phyloP scores from a whole-genome alignment of 1,139 yeast species.

The Pichia kudriavzevii region DNA sequence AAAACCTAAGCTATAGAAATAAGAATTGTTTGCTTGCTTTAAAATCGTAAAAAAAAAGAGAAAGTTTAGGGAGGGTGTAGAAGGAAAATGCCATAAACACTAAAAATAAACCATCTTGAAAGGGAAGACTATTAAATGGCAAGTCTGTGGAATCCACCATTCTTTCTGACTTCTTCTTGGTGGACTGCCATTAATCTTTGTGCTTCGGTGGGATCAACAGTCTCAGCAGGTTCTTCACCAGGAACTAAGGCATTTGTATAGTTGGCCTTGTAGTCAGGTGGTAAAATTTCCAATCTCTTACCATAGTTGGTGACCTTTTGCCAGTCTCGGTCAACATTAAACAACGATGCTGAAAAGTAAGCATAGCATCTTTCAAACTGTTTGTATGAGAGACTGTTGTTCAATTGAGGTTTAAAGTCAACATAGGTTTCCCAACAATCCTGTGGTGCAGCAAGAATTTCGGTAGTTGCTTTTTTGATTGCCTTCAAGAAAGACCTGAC shows the following conservation, averaged over 20 bases:
- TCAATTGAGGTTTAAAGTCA: slow-evolving; percentile 44
- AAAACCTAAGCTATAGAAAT: too few species aligned
- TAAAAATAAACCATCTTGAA: too few species aligned
- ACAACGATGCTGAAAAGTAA: slow-evolving; percentile 45
- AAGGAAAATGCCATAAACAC: too few species aligned
- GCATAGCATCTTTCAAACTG: slow-evolving; percentile 50
- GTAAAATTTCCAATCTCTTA: slow-evolving; percentile 46
- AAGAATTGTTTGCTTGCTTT: too few species aligned
- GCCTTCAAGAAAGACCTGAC: slow-evolving; percentile 40
- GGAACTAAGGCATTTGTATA: slow-evolving; percentile 44
- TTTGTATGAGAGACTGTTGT: slow-evolving; percentile 31
- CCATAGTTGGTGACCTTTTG: slow-evolving; percentile 48
- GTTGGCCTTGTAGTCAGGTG: slow-evolving; percentile 42
- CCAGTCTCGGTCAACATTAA: slow-evolving; percentile 53
- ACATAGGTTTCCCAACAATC: slow-evolving; percentile 42
- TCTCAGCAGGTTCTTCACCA: slow-evolving; percentile 45
- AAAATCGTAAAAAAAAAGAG: too few species aligned
- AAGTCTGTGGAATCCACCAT: slow-evolving; percentile 35
- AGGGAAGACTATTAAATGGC: neutral
- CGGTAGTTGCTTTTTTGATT: slow-evolving; percentile 44
- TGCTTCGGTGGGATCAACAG: slow-evolving; percentile 38
- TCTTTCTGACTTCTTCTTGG: slow-evolving; percentile 40
- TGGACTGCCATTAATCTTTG: slow-evolving; percentile 41
- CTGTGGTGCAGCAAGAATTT: slow-evolving; percentile 36
- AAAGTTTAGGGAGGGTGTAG: too few species aligned